Base-by-base conservation (phyloP, 73 alveolate species). In the Uronychia binucleata region DNA sequence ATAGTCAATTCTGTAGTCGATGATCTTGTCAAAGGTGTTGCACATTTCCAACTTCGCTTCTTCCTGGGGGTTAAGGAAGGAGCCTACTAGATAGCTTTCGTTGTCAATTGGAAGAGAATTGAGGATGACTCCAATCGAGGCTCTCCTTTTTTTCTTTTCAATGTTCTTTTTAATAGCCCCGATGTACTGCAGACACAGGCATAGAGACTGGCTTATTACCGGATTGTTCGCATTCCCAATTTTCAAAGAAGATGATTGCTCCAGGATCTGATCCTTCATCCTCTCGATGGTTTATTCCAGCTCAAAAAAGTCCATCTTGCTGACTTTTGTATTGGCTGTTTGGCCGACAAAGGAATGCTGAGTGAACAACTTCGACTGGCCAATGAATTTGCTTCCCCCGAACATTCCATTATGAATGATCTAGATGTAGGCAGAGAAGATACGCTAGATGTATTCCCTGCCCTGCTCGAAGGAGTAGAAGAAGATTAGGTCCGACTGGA, bases 401-500 rank as follows among this genome's bases (percentile, higher is more conserved):
- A 26, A 28, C 27, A 29, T 25, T 26, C 57, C 30, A 28, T n/a
- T 31, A 75, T 26, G 26, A 13, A 33, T 46, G 57, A 25, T 32
- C 29, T 26, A 19, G 57, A 75, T 28, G 74, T 75, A 33, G 35
- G 78, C 28, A 74, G 78, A 83, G 19, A 83, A 83, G 5, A 83
- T 83, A 33, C 76, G 74, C 8, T 46, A 27, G 5, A 75, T 76
- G 46, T 32, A 83, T 35, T 75, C 27, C n/a, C 76, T 58, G 0
- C 90, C 90, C 31, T 83, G 84, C 14, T 32, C n/a, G 46, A 83
- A 83, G 28, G 57, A 81, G 25, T 83, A 33, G 78, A 29, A 30
- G 35, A 83, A 83, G 30, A 83, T 75, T 0, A 75, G 30, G 46
- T 83, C 77, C 14, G 83, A 83, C 29, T 83, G 32, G 29, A 83